Evolutionary conservation across 768 basidiomycete genomes (phyloP).

Genomic region (Mycena haematopus): DNA sequence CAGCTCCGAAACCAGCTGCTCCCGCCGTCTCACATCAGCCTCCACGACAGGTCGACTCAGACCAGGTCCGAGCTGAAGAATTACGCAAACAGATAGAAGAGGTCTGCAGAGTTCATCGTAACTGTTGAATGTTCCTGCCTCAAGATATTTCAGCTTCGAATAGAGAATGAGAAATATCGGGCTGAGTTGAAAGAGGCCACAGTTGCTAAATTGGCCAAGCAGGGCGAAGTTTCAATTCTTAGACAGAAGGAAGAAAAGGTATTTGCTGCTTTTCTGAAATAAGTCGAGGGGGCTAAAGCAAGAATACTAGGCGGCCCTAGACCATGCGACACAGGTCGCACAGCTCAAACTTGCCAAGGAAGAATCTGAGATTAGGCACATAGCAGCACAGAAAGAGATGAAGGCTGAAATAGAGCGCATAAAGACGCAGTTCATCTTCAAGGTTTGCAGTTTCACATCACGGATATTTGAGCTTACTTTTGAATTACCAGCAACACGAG

Average conservation of each 20-base stretch:
- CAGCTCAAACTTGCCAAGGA: conserved; percentile 66
- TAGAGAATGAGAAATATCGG: conserved; percentile 55
- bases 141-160: conserved; percentile 50
- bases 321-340: conserved; percentile 61
- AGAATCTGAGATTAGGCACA: conserved; percentile 62
- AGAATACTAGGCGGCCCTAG: conserved; percentile 55
- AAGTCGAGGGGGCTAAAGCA: conserved; percentile 11
- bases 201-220: conserved; percentile 61
- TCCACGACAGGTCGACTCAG: conserved; percentile 4
- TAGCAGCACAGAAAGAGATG: conserved; percentile 63
- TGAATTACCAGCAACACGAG: conserved; percentile 64
- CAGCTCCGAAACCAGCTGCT: neutral
- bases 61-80: conserved; percentile 12
- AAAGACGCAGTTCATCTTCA: conserved; percentile 73
- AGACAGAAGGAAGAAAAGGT: conserved; percentile 76
- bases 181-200: conserved; percentile 52
- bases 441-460: conserved; percentile 46
- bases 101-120: conserved; percentile 42
- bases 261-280: conserved; percentile 6
- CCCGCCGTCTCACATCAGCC: neutral
- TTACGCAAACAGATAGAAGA: conserved; percentile 50
- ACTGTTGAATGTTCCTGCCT: conserved; percentile 13
- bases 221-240: conserved; percentile 74
- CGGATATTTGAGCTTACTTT: conserved; percentile 16
- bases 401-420: conserved; percentile 74